Percentiles rank a stretch among this genome's conserved stretches.
These are phyloP conservation scores for Drechslerella dactyloides DNA, from an alignment of 2,329 filamentous ascomycete genomes.

Conservation along the genomic window DNA sequence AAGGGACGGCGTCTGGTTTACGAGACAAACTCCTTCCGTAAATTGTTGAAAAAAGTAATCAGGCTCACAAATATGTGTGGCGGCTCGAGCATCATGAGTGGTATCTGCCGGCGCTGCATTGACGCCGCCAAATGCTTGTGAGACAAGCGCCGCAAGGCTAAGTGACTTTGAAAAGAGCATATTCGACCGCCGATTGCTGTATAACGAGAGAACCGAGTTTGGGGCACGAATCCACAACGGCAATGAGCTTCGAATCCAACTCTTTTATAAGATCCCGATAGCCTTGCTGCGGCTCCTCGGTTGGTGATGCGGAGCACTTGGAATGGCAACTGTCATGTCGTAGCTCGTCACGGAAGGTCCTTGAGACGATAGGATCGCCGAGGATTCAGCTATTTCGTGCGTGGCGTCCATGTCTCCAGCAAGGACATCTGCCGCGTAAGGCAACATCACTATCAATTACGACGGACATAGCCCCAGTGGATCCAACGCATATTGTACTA, in stretches of 20 bases:
- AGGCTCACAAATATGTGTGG: background rate
- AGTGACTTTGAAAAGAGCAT: background rate
- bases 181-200: background rate
- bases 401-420: too few species aligned
- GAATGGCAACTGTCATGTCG: background rate
- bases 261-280: background rate
- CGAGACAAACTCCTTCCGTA: too few species aligned
- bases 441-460: background rate
- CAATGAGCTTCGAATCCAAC: background rate
- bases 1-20: too few species aligned
- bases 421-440: background rate
- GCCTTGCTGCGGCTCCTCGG: too few species aligned
- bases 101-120: background rate
- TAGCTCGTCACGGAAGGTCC: background rate
- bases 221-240: background rate
- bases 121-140: background rate
- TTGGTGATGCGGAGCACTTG: too few species aligned
- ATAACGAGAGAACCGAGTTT: background rate
- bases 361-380: background rate
- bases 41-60: background rate
- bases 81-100: background rate
- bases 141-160: background rate
- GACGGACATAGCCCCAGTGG: background rate
- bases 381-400: too few species aligned
- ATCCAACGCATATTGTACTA: background rate